Evolutionary conservation across 2,329 filamentous ascomycete species (phyloP), one percentile per base, ranked within the genome.

Genomic region (Cladosporium sp.): DNA sequence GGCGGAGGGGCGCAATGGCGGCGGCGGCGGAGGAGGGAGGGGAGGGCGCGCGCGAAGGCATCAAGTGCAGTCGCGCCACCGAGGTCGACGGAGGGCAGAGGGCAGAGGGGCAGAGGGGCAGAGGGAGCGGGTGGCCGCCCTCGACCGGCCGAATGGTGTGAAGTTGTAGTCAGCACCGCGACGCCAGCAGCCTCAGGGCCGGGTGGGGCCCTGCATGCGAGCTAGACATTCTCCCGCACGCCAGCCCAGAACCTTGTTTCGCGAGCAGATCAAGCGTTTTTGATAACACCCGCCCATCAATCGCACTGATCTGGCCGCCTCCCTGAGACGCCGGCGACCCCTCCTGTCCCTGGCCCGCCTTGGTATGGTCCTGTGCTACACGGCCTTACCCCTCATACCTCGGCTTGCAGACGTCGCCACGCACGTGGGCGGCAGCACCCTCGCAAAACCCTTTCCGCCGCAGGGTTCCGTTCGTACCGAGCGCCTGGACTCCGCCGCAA

Each of bases 401-500:
- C 48, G 48, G 48, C 19, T 43, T 6, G 13, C 35, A 9, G n/a
- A 43, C 8, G 13, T 19, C 9, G 16, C 13, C 7, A 4, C 9
- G 34, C 48, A 50, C 48, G 48, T 50, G 48, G 6, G 10, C 37
- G 22, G 16, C n/a, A 38, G 35, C 22, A 43, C 37, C 14, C 13
- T 22, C 18, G 14, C 10, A 32, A 32, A 10, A 13, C 28, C 32
- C n/a, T 35, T 43, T 4, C 48, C 48, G 48, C 16, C 48, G 48
- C 48, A 50, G 48, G 48, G 48, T 49, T 35, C 46, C 46, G 38
- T 13, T 14, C 32, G 13, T 43, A 50, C 48, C 48, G 40, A 50
- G 48, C 38, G 33, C 9, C 48, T 50, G 40, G 48, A 38, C 35
- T 35, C 34, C 10, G 31, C 38, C 40, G 42, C 33, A 28, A 38